A percentile compares a stretch with the other conserved stretches of the same genome.
Evolutionary conservation across 768 basidiomycete genomes (phyloP).

Genomic region (Gyrodon lividus): DNA sequence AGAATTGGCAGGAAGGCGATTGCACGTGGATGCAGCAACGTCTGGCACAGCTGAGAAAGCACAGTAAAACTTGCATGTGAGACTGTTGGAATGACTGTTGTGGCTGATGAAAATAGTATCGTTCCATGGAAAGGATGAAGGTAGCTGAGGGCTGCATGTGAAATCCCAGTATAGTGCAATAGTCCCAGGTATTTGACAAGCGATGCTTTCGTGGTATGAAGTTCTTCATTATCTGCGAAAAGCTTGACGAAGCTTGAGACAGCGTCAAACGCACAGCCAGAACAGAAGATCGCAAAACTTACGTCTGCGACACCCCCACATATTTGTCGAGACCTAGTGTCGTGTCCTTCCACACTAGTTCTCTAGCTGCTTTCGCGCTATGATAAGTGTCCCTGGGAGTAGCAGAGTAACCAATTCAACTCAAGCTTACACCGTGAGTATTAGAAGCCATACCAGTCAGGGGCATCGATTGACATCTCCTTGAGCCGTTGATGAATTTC

Average conservation of each 20-base stretch:
- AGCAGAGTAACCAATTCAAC: constrained; percentile 3
- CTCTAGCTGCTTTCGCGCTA: constrained; percentile 55
- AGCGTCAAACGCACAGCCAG: background rate
- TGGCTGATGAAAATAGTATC: constrained; percentile 10
- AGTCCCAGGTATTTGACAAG: constrained; percentile 59
- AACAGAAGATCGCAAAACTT: constrained; percentile 14
- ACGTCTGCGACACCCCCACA: constrained; percentile 60
- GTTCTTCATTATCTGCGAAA: constrained; percentile 16
- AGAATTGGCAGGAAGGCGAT: constrained; percentile 43
- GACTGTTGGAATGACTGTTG: constrained; percentile 17
- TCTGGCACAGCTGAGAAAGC: constrained; percentile 34
- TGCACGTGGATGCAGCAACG: constrained; percentile 43
- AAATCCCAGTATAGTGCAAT: constrained; percentile 48
- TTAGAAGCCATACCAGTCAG: constrained; percentile 53
- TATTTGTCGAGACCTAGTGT: constrained; percentile 48
- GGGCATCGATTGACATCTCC: constrained; percentile 60
- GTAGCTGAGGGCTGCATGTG: constrained; percentile 47
- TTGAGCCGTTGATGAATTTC: constrained; percentile 48
- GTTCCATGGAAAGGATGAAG: constrained; percentile 39
- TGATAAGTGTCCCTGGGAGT: constrained; percentile 56
- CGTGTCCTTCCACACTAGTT: constrained; percentile 55
- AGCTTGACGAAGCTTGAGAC: constrained; percentile 19
- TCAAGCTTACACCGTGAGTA: constrained; percentile 3
- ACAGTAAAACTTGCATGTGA: constrained; percentile 36
- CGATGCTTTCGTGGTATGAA: constrained; percentile 37